These are phyloP conservation scores for Eimeria falciformis DNA, from an alignment of 169 alveolate genomes.

Conservation along the genomic window DNA sequence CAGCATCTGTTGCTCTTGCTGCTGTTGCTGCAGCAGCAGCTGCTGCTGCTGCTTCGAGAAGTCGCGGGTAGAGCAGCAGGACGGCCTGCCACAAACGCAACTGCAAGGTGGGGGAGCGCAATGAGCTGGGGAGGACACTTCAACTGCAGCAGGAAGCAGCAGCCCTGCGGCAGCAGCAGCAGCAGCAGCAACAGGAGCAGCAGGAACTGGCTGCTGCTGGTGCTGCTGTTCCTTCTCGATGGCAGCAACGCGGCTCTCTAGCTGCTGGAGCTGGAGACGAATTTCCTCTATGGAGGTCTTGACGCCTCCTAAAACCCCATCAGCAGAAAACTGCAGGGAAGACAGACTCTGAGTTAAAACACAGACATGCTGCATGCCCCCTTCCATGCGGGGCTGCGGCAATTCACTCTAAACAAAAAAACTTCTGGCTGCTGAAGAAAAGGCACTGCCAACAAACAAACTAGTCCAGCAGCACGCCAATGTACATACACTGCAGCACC, in stretches of 20 bases:
- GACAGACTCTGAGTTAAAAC: neutral
- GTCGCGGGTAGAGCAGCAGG: constrained; percentile 26
- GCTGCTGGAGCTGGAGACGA: neutral
- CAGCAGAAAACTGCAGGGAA: constrained; percentile 11
- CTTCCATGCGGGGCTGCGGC: neutral
- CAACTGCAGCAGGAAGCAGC: too few species aligned
- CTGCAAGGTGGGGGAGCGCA: too few species aligned
- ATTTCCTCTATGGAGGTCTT: constrained; percentile 7
- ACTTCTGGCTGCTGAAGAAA: too few species aligned
- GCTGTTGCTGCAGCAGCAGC: neutral
- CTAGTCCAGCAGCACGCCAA: too few species aligned
- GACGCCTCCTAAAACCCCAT: too few species aligned
- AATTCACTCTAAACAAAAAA: too few species aligned
- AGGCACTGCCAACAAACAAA: too few species aligned
- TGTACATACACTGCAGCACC: too few species aligned
- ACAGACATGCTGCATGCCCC: neutral
- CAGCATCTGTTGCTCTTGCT: constrained; percentile 29
- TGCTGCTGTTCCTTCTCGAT: constrained; percentile 37
- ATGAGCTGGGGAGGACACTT: too few species aligned
- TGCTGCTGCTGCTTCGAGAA: neutral
- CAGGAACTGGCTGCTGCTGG: neutral
- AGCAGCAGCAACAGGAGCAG: neutral
- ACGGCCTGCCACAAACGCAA: neutral
- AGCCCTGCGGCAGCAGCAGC: constrained; percentile 21
- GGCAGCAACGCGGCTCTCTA: constrained; percentile 27